Percentiles rank a stretch among this genome's conserved stretches.
These are phyloP conservation scores for Orbilia brochopaga DNA, from an alignment of 2,329 filamentous ascomycete genomes.

Conservation along the genomic window DNA sequence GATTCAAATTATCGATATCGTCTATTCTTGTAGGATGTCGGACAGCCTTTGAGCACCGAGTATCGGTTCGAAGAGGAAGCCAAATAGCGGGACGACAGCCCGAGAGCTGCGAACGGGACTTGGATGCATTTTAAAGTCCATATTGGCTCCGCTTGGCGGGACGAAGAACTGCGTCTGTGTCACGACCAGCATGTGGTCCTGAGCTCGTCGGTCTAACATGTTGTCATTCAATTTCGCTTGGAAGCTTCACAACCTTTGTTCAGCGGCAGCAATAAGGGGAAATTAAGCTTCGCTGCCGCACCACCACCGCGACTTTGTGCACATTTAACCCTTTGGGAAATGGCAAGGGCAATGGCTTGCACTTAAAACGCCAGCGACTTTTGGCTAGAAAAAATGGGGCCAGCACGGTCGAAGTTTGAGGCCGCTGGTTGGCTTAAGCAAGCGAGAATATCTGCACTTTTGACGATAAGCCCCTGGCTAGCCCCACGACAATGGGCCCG, in stretches of 20 bases:
- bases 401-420: not conserved
- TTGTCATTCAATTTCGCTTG: constrained; percentile 40
- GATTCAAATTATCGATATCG: no score
- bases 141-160: not conserved
- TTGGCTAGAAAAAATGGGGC: not conserved
- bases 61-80: not conserved
- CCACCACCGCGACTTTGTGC: no score
- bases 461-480: constrained; percentile 20
- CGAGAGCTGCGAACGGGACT: not conserved
- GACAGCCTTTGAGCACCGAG: no score
- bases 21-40: no score
- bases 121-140: constrained; percentile 17
- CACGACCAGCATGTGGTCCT: not conserved
- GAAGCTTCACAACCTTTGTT: constrained; percentile 3
- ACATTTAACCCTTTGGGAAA: constrained; percentile 17
- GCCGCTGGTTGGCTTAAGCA: constrained; percentile 28
- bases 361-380: constrained; percentile 45
- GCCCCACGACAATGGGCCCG: constrained; percentile 12
- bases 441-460: constrained; percentile 34
- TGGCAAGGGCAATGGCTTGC: constrained; percentile 1
- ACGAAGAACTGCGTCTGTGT: constrained; percentile 24
- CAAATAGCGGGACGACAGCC: not conserved
- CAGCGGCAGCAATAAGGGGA: constrained; percentile 31
- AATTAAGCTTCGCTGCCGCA: not conserved
- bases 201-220: constrained; percentile 16